Evolutionary conservation across 1,284 basidiomycete genomes (phyloP), one percentile per base, ranked within the genome.

Genomic region (Ustilago tritici): DNA sequence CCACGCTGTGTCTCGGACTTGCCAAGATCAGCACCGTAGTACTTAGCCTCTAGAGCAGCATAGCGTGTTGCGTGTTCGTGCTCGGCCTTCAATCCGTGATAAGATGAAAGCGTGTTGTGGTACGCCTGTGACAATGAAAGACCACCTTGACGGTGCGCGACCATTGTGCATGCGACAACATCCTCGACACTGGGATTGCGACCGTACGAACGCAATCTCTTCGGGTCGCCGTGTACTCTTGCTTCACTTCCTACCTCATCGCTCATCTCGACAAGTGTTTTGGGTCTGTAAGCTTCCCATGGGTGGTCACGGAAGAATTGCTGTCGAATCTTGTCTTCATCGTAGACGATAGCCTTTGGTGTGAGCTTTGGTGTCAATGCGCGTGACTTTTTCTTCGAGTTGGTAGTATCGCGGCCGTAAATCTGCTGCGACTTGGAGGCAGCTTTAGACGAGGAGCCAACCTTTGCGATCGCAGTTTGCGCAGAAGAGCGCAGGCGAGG

Each of bases 221-320:
- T 94, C 35, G 85, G 85, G 34, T 89, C 88, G 77, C 92, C 90
- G 57, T 89, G 87, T 31, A 88, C 87, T 76, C 90, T 89, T 57
- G 93, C 88, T 15, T 87, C 86, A 40, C 87, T 89, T 50, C 88
- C 89, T 5, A 82, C 70, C 41, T 88, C 82, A 31, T 83, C 84
- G 65, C 81, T 81, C 38, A 85, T 83, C 88, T 99, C 96, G 0
- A 93, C 90, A 57, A 99, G 87, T 12, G 90, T 92, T 15, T 90
- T 89, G 2, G 94, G 92, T 47, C 95, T 90, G 86, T 95, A 93
- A 1, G 94, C 92, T 87, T 99, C 95, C 86, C 98, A 98, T 2
- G 96, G 95, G 85, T 98, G 95, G 88, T 99, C 96, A 61, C 90
- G 89, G 88, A 95, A 98, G 89, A 99, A 99, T 86, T 94, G 93